A percentile compares a stretch with the other conserved stretches of the same genome.
Evolutionary conservation across 2,329 filamentous ascomycete species (phyloP).

Genomic region (Fusarium ambrosium): DNA sequence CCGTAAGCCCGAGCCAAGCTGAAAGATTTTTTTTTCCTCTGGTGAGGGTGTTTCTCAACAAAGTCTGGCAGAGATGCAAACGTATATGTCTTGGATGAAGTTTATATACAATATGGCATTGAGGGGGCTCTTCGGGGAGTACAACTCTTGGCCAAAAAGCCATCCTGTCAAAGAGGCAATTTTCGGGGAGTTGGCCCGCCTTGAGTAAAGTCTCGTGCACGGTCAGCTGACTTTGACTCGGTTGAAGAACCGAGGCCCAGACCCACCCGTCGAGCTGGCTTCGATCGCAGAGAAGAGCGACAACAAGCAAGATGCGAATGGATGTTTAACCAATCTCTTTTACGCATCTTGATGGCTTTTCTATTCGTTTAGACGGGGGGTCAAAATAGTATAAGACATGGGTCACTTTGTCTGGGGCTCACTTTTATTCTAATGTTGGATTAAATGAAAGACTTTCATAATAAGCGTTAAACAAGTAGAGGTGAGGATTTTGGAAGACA

Average conservation of each 20-base stretch:
- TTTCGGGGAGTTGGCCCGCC: conserved; percentile 24
- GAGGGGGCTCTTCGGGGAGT: conserved; percentile 23
- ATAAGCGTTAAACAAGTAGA: not conserved
- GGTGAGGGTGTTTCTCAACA: not conserved
- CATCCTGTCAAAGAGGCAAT: not conserved
- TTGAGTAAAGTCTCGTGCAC: conserved; percentile 2
- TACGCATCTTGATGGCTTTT: not conserved
- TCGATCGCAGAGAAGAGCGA: not conserved
- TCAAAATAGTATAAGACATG: not conserved
- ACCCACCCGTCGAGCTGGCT: not conserved
- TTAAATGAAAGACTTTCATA: not conserved
- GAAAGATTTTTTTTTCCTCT: conserved; percentile 1
- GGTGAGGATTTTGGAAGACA: not conserved
- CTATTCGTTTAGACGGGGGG: not conserved
- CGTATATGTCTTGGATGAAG: not conserved
- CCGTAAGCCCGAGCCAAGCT: conserved; percentile 34
- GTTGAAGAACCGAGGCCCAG: not conserved
- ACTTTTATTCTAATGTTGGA: not conserved
- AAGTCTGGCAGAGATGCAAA: not conserved
- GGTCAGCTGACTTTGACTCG: conserved; percentile 21
- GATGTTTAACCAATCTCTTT: not conserved
- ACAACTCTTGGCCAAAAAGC: not conserved
- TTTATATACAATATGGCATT: not conserved
- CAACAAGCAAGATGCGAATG: not conserved
- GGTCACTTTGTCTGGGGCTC: not conserved